Evolutionary conservation across 2,329 filamentous ascomycete species (phyloP).

Genomic region (Trichoderma atroviride): DNA sequence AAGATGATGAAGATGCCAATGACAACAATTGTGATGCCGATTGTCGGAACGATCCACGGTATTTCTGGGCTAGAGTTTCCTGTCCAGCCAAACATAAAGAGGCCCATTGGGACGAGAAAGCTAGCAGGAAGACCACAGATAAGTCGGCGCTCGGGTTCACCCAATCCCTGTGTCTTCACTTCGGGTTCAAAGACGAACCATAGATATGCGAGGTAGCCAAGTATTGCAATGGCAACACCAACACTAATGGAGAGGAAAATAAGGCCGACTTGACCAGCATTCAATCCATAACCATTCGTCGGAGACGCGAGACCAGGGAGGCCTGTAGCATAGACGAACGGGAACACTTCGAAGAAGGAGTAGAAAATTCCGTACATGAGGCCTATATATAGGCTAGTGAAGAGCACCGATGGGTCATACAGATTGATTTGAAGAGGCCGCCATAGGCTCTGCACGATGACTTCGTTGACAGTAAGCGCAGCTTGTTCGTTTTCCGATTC

Average conservation of each 20-base stretch:
- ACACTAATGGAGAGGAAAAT: conserved; percentile 9
- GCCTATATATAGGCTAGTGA: neutral
- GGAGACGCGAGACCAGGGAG: neutral
- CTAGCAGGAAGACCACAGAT: neutral
- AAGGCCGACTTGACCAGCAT: conserved; percentile 2
- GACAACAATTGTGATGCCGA: neutral
- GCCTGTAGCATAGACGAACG: neutral
- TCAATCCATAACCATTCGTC: conserved; percentile 3
- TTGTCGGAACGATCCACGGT: conserved; percentile 5
- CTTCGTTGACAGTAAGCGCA: neutral
- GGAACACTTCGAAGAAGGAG: conserved; percentile 14
- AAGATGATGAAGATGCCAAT: neutral
- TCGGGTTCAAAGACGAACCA: neutral
- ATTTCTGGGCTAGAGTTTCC: neutral
- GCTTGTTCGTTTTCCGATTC: conserved; percentile 6
- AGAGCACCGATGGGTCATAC: conserved; percentile 5
- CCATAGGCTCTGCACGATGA: conserved; percentile 1
- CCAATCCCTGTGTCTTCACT: neutral
- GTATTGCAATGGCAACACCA: neutral
- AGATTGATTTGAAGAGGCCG: conserved; percentile 7
- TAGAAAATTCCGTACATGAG: conserved; percentile 10
- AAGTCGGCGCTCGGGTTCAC: conserved; percentile 2
- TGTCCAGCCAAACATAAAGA: conserved; percentile 11
- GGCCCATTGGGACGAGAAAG: neutral
- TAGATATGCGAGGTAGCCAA: neutral